Percentiles rank a stretch among this genome's conserved stretches.
Conservation (phyloP, 192 early-diverging fungal genomes). For the Umbelopsis sp. region DNA sequence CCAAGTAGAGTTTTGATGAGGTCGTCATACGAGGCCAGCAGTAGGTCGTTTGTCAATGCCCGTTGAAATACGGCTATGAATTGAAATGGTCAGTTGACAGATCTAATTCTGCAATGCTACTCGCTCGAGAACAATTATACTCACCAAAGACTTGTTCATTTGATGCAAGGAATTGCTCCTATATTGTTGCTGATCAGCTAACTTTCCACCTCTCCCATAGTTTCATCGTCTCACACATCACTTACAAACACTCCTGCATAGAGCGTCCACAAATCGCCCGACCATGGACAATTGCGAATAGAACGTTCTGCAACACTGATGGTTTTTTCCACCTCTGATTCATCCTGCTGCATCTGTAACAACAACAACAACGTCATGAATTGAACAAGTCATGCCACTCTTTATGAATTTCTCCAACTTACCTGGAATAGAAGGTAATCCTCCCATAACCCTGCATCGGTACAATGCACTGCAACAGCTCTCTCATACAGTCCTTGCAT, state of each 20-base stretch:
- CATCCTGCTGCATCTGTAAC: constrained; percentile 17
- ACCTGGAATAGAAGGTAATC: constrained; percentile 66
- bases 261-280: constrained; percentile 65
- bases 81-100: background rate
- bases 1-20: constrained; percentile 36
- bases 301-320: constrained; percentile 49
- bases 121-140: background rate
- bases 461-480: constrained; percentile 60
- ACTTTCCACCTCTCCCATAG: background rate
- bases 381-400: background rate
- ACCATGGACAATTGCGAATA: constrained; percentile 74
- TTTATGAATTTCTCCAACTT: no score
- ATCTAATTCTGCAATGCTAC: background rate
- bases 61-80: constrained; percentile 27
- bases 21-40: constrained; percentile 39
- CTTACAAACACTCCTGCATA: constrained; percentile 39
- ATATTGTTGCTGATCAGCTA: background rate
- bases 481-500: constrained; percentile 66
- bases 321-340: background rate
- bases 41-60: constrained; percentile 24
- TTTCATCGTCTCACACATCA: background rate
- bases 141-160: constrained; percentile 18
- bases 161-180: background rate
- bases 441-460: constrained; percentile 66
- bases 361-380: background rate